phyloP scores from a whole-genome alignment of 208 protist genomes.

The Trypanosoma melophagium region DNA sequence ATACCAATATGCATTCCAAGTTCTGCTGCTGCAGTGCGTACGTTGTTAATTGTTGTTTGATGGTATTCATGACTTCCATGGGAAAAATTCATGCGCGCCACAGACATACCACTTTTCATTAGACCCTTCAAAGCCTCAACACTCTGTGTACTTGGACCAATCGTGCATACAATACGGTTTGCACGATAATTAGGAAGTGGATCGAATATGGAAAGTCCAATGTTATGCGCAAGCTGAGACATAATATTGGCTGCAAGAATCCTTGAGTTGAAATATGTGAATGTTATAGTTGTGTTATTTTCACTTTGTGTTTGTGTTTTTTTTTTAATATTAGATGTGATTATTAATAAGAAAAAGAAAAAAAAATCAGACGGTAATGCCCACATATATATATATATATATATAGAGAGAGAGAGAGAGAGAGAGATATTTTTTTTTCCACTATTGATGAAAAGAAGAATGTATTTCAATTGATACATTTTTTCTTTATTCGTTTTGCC shows the following conservation, averaged over 20 bases:
- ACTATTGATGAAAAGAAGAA: too few species aligned
- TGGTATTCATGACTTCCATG: slow-evolving; percentile 97
- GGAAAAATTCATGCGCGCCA: slow-evolving; percentile 98
- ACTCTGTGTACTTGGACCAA: slow-evolving; percentile 94
- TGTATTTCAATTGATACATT: too few species aligned
- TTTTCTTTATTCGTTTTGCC: too few species aligned
- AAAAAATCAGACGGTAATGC: too few species aligned
- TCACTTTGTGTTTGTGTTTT: background rate
- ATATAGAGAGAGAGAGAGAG: too few species aligned
- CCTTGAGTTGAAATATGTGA: slow-evolving; percentile 7
- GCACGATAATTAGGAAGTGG: slow-evolving; percentile 73
- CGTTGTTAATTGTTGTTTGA: slow-evolving; percentile 92
- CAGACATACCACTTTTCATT: slow-evolving; percentile 95
- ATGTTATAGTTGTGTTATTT: background rate
- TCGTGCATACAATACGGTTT: slow-evolving; percentile 96
- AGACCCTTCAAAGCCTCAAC: slow-evolving; percentile 92
- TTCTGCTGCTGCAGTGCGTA: slow-evolving; percentile 87
- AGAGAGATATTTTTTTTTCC: too few species aligned
- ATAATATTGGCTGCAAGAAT: slow-evolving; percentile 29
- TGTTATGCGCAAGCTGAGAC: slow-evolving; percentile 88
- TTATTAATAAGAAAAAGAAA: background rate
- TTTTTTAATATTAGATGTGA: background rate
- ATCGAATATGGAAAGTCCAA: slow-evolving; percentile 88
- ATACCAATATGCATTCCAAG: slow-evolving; percentile 91
- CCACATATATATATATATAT: too few species aligned